These are phyloP conservation scores for Aspergillus sclerotialis DNA, from an alignment of 2,329 filamentous ascomycete genomes.

Conservation along the genomic window DNA sequence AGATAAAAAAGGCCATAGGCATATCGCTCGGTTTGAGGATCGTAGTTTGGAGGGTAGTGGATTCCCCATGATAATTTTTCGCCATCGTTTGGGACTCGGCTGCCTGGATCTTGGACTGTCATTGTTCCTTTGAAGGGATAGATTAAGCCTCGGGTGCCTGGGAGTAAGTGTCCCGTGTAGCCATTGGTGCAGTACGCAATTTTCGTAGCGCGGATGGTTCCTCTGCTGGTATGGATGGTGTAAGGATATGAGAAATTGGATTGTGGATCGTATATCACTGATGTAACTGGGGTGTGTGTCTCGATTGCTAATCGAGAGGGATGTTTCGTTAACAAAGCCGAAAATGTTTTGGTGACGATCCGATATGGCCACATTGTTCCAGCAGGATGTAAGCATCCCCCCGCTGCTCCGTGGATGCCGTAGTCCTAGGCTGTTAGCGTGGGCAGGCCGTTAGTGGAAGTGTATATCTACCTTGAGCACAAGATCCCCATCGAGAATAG, in stretches of 20 bases:
- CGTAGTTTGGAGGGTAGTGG: constrained; percentile 18
- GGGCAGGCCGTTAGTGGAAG: too few species aligned
- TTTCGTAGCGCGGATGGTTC: constrained; percentile 24
- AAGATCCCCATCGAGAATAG: constrained; percentile 12
- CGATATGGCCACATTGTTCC: constrained; percentile 32
- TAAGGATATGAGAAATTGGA: constrained; percentile 10
- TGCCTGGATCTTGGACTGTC: constrained; percentile 32
- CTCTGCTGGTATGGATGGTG: constrained; percentile 29
- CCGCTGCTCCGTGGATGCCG: constrained; percentile 16
- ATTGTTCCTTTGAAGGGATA: constrained; percentile 38
- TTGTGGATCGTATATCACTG: constrained; percentile 10
- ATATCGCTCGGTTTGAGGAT: constrained; percentile 9
- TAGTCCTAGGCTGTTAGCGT: constrained; percentile 9
- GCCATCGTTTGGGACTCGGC: constrained; percentile 13
- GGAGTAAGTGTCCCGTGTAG: constrained; percentile 36
- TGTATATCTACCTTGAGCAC: too few species aligned
- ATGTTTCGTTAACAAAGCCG: constrained; percentile 15
- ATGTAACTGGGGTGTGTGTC: constrained; percentile 23
- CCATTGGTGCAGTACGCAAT: constrained; percentile 41
- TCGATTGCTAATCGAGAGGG: constrained; percentile 21
- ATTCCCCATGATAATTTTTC: constrained; percentile 21
- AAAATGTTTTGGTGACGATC: constrained; percentile 23
- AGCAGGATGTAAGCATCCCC: constrained; percentile 17
- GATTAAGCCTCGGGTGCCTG: constrained; percentile 29
- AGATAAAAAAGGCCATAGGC: constrained; percentile 19